Base-by-base conservation (phyloP, 1,284 basidiomycete genomes). In the Apiotrichum brassicae region DNA sequence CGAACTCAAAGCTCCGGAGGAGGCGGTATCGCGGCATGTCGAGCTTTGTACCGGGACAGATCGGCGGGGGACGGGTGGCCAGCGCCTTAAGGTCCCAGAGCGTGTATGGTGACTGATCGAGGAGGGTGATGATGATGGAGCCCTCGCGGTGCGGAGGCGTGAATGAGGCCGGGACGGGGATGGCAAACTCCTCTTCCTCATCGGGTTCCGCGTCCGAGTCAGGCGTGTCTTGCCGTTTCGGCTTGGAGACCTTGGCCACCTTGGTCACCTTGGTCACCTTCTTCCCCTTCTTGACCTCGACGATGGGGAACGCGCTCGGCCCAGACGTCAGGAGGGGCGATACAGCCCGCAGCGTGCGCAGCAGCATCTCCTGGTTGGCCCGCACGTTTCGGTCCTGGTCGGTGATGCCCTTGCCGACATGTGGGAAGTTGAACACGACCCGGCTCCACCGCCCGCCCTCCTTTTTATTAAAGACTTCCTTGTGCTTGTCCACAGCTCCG, bases 341-440 rank as follows among this genome's bases (percentile, higher is more conserved):
- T 12, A 83, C 86, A 11, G 86, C 87, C 16, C 83, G 79, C 42
- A 98, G 75, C 66, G 97, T 95, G 2, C 82, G 83, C 20, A 97
- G 77, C 18, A 98, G 74, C n/a, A 97, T 78, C 19, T 84, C 66
- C 67, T 98, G 94, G 71, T 98, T 97, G 11, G 86, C 84, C 13
- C 88, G 76, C 51, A 98, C 86, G 71, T 97, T 98, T 46, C 94
- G 82, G 62, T 92, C 85, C 74, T 94, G 90, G 67, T 98, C 91
- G 38, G 88, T 83, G 59, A 97, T 94, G 1, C 93, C 90, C 81
- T 62, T 63, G 85, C 93, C 93, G 61, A 86, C 86, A 76, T 98
- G 94, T 44, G 94, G 94, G 63, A 97, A 98, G 67, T 97, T 97
- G 82, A 91, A 97, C 20, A 90, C 83, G 50, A 97, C 81, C 48